These are phyloP conservation scores for Gryganskiella cystojenkinii DNA, from an alignment of 192 early-diverging fungal genomes.

Conservation along the genomic window DNA sequence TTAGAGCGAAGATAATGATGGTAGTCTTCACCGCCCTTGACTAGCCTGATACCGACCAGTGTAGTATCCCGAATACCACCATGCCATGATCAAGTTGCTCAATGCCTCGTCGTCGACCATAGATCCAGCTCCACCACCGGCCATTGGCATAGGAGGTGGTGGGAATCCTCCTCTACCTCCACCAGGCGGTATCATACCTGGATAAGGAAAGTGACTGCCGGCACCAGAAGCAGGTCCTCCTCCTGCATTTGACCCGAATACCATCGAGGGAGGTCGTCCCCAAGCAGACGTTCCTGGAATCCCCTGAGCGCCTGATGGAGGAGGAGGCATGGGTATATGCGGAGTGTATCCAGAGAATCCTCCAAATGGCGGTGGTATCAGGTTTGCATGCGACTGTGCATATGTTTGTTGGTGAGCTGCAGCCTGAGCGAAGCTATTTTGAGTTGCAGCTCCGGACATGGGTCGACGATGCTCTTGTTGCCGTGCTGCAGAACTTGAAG, in stretches of 20 bases:
- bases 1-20: not conserved
- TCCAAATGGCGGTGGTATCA: too few species aligned
- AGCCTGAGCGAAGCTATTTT: too few species aligned
- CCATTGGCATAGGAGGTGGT: conserved; percentile 8
- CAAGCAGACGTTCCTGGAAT: too few species aligned
- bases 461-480: not conserved
- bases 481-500: not conserved
- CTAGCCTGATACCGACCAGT: conserved; percentile 74
- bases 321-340: not conserved
- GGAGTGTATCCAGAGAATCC: too few species aligned
- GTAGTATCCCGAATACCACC: conserved; percentile 82
- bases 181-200: not conserved
- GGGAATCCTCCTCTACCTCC: too few species aligned
- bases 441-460: too few species aligned
- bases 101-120: conserved; percentile 68
- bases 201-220: not conserved
- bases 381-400: too few species aligned
- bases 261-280: too few species aligned
- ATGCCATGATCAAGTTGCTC: conserved; percentile 74
- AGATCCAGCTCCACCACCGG: not conserved
- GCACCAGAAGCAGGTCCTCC: not conserved
- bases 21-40: not conserved
- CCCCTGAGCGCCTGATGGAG: not conserved
- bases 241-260: too few species aligned
- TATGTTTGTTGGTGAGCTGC: too few species aligned